phyloP scores from a whole-genome alignment of 352 stramenopile species.

The Aphanomyces cochlioides region DNA sequence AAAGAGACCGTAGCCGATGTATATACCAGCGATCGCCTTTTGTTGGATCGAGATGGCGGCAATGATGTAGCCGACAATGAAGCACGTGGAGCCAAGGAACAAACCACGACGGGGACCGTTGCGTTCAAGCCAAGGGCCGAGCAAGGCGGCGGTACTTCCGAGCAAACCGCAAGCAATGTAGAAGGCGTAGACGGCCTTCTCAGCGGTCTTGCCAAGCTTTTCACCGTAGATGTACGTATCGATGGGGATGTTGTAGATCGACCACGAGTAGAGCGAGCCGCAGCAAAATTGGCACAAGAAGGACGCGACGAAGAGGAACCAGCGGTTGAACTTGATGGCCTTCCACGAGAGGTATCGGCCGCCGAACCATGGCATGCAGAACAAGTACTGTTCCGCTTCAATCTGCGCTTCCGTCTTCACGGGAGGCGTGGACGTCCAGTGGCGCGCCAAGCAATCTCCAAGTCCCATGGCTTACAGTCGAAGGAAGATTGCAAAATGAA shows the following conservation, averaged over 20 bases:
- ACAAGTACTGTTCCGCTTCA: constrained; percentile 49
- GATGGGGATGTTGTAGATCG: constrained; percentile 63
- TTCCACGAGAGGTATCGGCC: constrained; percentile 48
- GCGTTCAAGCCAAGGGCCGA: constrained; percentile 58
- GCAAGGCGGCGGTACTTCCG: constrained; percentile 47
- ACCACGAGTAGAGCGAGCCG: constrained; percentile 69
- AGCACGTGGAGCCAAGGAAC: constrained; percentile 44
- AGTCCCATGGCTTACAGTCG: constrained; percentile 19
- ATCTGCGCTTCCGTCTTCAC: constrained; percentile 45
- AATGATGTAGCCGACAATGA: constrained; percentile 54
- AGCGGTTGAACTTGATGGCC: constrained; percentile 48
- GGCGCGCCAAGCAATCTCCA: constrained; percentile 7
- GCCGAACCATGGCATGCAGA: constrained; percentile 47
- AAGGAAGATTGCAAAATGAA: too few relatives aligned
- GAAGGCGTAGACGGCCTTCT: constrained; percentile 58
- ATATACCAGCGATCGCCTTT: constrained; percentile 52
- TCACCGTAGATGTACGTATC: constrained; percentile 47
- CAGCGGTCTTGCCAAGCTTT: constrained; percentile 38
- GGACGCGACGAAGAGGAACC: constrained; percentile 59
- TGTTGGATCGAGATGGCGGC: constrained; percentile 48
- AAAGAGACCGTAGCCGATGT: constrained; percentile 68
- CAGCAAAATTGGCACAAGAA: constrained; percentile 70
- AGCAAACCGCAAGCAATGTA: constrained; percentile 65
- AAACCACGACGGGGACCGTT: constrained; percentile 47
- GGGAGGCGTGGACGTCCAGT: constrained; percentile 53